Conservation (phyloP, 805 yeast species). For the Candida nemodendra region DNA sequence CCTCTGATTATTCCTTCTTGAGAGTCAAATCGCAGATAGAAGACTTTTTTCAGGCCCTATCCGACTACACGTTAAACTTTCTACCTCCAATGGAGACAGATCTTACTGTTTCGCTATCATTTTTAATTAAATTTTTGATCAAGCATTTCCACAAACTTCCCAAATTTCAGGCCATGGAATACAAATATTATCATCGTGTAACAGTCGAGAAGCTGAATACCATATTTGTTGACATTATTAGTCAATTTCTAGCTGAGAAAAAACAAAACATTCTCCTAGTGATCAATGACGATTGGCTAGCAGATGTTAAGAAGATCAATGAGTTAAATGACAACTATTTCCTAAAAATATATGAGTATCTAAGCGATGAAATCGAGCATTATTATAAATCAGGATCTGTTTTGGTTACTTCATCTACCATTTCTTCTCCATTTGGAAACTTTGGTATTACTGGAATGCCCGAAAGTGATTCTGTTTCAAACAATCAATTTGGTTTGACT, state of each 20-base stretch:
- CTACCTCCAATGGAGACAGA: constrained; percentile 68
- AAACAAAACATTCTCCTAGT: constrained; percentile 33
- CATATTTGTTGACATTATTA: constrained; percentile 27
- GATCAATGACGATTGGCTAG: constrained; percentile 34
- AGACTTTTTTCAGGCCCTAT: constrained; percentile 67
- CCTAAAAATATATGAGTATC: constrained; percentile 21
- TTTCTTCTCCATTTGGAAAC: neutral
- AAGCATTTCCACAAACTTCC: constrained; percentile 63
- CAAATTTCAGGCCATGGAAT: constrained; percentile 56
- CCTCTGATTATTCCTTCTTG: constrained; percentile 73
- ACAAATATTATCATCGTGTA: constrained; percentile 41
- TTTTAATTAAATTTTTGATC: constrained; percentile 59
- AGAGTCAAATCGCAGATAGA: constrained; percentile 66
- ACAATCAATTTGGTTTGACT: neutral
- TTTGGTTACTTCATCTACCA: constrained; percentile 5
- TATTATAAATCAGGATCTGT: constrained; percentile 25
- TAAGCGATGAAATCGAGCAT: constrained; percentile 27
- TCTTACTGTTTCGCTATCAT: constrained; percentile 52
- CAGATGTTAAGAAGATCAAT: constrained; percentile 28
- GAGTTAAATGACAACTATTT: constrained; percentile 31
- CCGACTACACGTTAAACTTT: constrained; percentile 71
- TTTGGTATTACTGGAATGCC: neutral
- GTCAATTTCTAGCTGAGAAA: constrained; percentile 29
- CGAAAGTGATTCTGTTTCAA: neutral
- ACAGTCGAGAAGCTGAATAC: constrained; percentile 34